Conservation (phyloP, 352 stramenopile species). For the Globisporangium emineosum region DNA sequence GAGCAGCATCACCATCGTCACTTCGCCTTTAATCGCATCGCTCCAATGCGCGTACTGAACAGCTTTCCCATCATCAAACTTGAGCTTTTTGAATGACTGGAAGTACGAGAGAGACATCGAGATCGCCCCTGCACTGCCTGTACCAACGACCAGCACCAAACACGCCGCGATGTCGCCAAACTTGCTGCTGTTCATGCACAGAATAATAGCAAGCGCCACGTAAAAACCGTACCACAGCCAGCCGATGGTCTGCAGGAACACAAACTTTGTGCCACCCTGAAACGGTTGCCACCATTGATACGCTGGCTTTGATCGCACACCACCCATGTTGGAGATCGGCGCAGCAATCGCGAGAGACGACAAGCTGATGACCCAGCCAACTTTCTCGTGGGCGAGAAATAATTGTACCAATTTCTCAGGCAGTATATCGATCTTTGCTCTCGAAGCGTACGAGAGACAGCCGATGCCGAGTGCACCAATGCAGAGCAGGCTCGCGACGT, state of each 20-base stretch:
- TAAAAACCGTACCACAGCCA: constrained; percentile 62
- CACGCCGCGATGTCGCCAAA: constrained; percentile 26
- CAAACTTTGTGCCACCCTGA: constrained; percentile 48
- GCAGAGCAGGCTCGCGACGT: constrained; percentile 33
- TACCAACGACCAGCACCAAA: constrained; percentile 35
- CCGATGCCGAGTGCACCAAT: constrained; percentile 23
- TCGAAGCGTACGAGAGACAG: constrained; percentile 23
- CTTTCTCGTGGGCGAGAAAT: constrained; percentile 28
- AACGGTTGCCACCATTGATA: constrained; percentile 57
- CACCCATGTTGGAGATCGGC: constrained; percentile 39
- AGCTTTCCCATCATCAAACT: not conserved
- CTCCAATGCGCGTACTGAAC: not conserved
- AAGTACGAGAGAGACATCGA: constrained; percentile 39
- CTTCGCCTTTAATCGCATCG: constrained; percentile 23
- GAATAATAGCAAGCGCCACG: constrained; percentile 33
- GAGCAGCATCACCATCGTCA: constrained; percentile 40
- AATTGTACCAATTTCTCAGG: constrained; percentile 8
- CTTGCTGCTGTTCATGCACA: constrained; percentile 33
- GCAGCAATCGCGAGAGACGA: constrained; percentile 30
- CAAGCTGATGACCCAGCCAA: constrained; percentile 39
- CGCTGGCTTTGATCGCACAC: constrained; percentile 22
- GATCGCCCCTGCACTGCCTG: constrained; percentile 27
- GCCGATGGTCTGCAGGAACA: constrained; percentile 55
- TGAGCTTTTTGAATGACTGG: not conserved
- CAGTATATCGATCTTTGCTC: constrained; percentile 3